A percentile compares a stretch with the other conserved stretches of the same genome.
phyloP scores from a whole-genome alignment of 2,329 filamentous ascomycete species.

The Ploettnerulaceae sp. region DNA sequence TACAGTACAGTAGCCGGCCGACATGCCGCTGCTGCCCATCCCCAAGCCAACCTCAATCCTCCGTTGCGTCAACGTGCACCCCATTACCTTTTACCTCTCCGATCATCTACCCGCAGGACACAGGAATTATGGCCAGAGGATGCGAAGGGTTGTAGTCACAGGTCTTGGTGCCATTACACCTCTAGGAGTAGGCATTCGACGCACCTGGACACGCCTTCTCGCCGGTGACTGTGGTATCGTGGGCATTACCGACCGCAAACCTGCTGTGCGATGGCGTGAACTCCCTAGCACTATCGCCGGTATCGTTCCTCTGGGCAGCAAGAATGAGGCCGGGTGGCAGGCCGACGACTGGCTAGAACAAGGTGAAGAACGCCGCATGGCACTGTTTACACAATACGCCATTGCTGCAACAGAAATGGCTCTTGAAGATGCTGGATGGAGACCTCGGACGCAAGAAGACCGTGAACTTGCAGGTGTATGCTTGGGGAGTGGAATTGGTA shows the following conservation, averaged over 20 bases:
- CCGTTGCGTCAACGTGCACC: too few relatives aligned
- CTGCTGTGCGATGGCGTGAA: slow-evolving; percentile 50
- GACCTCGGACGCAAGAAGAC: slow-evolving; percentile 45
- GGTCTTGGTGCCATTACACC: slow-evolving; percentile 79
- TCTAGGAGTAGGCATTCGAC: slow-evolving; percentile 71
- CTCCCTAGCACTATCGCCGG: slow-evolving; percentile 84
- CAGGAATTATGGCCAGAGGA: slow-evolving; percentile 26
- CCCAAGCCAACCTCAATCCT: not conserved
- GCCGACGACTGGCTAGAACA: slow-evolving; percentile 49
- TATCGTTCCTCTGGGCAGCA: slow-evolving; percentile 60
- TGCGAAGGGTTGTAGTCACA: slow-evolving; percentile 74
- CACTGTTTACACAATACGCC: slow-evolving; percentile 88
- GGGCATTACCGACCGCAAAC: slow-evolving; percentile 57
- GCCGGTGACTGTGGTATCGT: slow-evolving; percentile 75
- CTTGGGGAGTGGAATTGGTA: slow-evolving; percentile 91
- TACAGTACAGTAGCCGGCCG: not conserved
- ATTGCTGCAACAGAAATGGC: slow-evolving; percentile 84
- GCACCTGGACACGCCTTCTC: slow-evolving; percentile 76
- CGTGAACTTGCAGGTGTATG: slow-evolving; percentile 81
- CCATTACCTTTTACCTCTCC: too few relatives aligned
- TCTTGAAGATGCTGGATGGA: slow-evolving; percentile 75
- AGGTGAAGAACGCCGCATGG: slow-evolving; percentile 69
- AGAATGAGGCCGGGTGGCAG: slow-evolving; percentile 44
- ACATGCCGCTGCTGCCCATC: not conserved
- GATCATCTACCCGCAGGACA: too few relatives aligned